Conservation (phyloP, 2,329 filamentous ascomycete genomes). For the Sarocladium brachiariae region DNA sequence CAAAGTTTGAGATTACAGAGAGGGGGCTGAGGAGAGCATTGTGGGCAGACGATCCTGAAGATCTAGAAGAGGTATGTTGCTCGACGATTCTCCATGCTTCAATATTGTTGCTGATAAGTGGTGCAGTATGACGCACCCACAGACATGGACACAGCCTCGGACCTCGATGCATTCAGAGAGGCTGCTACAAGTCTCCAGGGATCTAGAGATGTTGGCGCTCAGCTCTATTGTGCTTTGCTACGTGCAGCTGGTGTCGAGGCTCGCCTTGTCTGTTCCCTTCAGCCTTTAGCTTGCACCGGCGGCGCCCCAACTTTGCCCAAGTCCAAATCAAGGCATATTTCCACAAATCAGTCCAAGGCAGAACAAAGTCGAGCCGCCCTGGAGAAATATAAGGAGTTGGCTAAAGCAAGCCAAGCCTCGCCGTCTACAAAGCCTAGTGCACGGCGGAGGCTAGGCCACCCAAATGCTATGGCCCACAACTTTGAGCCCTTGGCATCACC, state of each 20-base stretch:
- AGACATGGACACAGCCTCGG: conserved; percentile 60
- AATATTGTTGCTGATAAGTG: not conserved
- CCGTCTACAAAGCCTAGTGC: conserved; percentile 25
- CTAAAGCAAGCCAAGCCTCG: conserved; percentile 17
- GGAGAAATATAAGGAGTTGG: conserved; percentile 30
- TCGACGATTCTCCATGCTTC: not conserved
- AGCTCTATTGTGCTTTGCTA: conserved; percentile 83
- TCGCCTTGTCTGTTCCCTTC: conserved; percentile 83
- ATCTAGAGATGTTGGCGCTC: conserved; percentile 82
- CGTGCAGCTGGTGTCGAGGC: conserved; percentile 75
- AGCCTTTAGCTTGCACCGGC: conserved; percentile 65
- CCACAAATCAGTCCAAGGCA: conserved; percentile 23
- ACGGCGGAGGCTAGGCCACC: conserved; percentile 45
- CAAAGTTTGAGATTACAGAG: conserved; percentile 63
- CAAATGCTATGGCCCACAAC: conserved; percentile 45
- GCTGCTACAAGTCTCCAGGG: conserved; percentile 66
- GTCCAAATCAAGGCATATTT: conserved; percentile 22
- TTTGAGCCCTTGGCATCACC: conserved; percentile 37
- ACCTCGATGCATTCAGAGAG: conserved; percentile 64
- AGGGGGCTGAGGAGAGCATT: conserved; percentile 62
- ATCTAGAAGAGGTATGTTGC: conserved; percentile 48
- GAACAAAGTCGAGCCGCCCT: conserved; percentile 32
- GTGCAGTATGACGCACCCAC: conserved; percentile 48
- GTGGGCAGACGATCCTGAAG: conserved; percentile 65
- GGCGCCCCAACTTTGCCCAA: conserved; percentile 42